Percentiles rank a stretch among this genome's conserved stretches.
phyloP scores from a whole-genome alignment of 345 rosid genomes.

The Erucastrum elatum region DNA sequence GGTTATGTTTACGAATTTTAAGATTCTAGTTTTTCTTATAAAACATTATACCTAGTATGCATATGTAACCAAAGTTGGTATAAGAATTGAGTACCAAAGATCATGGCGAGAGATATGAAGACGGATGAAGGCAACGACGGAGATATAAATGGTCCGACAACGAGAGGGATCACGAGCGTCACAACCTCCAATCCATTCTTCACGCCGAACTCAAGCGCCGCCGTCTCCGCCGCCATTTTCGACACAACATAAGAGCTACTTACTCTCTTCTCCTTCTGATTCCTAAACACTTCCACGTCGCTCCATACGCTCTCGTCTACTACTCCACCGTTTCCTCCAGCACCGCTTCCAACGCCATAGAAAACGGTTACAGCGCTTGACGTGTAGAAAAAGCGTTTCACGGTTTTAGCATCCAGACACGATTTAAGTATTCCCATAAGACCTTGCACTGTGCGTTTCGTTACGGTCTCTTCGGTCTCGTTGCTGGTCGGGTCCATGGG shows the following conservation, averaged over 20 bases:
- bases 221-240: conserved; percentile 45
- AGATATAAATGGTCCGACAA: conserved; percentile 60
- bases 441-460: conserved; percentile 52
- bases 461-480: conserved; percentile 53
- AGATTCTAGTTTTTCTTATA: not conserved
- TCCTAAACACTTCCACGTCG: conserved; percentile 36
- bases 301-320: conserved; percentile 45
- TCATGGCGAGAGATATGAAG: conserved; percentile 33
- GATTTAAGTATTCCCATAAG: conserved; percentile 52
- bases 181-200: conserved; percentile 50
- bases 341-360: conserved; percentile 31
- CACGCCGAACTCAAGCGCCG: conserved; percentile 44
- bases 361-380: conserved; percentile 48
- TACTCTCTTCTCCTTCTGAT: conserved; percentile 31
- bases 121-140: conserved; percentile 47
- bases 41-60: not conserved
- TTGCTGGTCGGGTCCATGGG: conserved; percentile 43
- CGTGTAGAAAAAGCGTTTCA: conserved; percentile 64
- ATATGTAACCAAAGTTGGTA: not conserved
- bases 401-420: conserved; percentile 56
- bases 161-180: conserved; percentile 44
- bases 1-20: not conserved
- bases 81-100: conserved; percentile 40
- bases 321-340: conserved; percentile 19
- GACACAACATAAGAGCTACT: conserved; percentile 44